A percentile compares a stretch with the other conserved stretches of the same genome.
phyloP scores from a whole-genome alignment of 108 stramenopile species.

The Aureococcus anophagefferens region DNA sequence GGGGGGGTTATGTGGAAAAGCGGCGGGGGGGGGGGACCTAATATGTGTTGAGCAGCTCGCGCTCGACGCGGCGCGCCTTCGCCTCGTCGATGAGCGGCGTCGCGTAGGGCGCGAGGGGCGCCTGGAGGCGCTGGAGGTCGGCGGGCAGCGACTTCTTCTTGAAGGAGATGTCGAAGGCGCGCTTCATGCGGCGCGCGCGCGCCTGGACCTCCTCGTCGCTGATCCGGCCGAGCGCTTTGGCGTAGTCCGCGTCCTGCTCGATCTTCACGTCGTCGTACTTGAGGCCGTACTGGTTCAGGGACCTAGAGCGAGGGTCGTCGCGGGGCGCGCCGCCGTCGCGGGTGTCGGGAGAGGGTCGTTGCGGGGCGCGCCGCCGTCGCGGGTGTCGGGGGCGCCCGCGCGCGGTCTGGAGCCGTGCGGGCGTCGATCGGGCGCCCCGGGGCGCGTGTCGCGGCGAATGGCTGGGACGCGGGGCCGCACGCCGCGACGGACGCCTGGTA shows the following conservation, averaged over 20 bases:
- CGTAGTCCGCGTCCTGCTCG: not conserved
- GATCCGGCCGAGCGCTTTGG: not conserved
- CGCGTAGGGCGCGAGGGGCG: conserved; percentile 1
- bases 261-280: not conserved
- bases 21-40: too few relatives aligned
- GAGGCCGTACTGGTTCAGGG: not conserved
- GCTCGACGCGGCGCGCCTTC: conserved; percentile 2
- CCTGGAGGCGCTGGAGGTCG: conserved; percentile 2
- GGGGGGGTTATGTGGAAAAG: too few relatives aligned
- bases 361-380: too few relatives aligned
- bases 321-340: too few relatives aligned
- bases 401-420: too few relatives aligned
- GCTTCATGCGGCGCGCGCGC: conserved; percentile 3
- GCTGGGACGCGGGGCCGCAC: too few relatives aligned
- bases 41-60: not conserved
- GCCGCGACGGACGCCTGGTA: not conserved
- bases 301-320: too few relatives aligned
- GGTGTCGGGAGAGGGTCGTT: too few relatives aligned
- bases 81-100: not conserved
- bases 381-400: too few relatives aligned
- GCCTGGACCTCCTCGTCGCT: not conserved
- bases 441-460: too few relatives aligned
- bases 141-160: conserved; percentile 5
- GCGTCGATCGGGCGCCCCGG: too few relatives aligned
- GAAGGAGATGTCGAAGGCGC: conserved; percentile 8